Evolutionary conservation across 2,329 filamentous ascomycete genomes (phyloP).

Genomic region (Penicillium sclerotigenum): DNA sequence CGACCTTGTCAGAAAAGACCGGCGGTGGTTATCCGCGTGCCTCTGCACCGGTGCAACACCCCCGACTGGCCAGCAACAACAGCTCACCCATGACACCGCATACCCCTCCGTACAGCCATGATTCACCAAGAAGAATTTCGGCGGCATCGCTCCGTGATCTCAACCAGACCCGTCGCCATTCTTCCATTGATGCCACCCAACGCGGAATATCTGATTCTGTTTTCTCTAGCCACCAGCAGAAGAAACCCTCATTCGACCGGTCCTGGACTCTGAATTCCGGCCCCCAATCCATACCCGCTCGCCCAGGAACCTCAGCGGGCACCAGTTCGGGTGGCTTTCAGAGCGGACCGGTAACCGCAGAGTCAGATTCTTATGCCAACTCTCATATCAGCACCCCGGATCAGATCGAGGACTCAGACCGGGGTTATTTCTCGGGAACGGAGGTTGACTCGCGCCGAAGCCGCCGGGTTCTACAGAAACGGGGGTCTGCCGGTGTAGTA

Average conservation of each 20-base stretch:
- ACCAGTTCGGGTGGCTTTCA: conserved; percentile 21
- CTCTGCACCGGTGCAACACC: conserved; percentile 30
- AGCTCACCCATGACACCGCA: conserved; percentile 47
- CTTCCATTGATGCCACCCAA: conserved; percentile 71
- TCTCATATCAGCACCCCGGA: conserved; percentile 28
- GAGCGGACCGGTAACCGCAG: conserved; percentile 22
- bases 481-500: conserved; percentile 44
- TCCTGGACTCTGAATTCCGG: conserved; percentile 54
- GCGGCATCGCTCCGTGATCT: conserved; percentile 78
- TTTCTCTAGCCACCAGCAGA: conserved; percentile 46
- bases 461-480: conserved; percentile 78
- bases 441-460: conserved; percentile 70
- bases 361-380: conserved; percentile 28
- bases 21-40: conserved; percentile 26
- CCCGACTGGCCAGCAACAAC: conserved; percentile 34
- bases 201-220: conserved; percentile 28
- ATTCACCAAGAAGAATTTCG: conserved; percentile 58
- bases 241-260: conserved; percentile 58
- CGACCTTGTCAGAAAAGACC: conserved; percentile 38
- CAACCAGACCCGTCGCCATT: conserved; percentile 82
- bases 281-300: conserved; percentile 31
- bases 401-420: conserved; percentile 63
- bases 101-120: conserved; percentile 42
- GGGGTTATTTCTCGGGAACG: conserved; percentile 89
- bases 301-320: conserved; percentile 35